Conservation (phyloP, 2,329 filamentous ascomycete species). For the Nothophaeocryptopus gaeumannii region DNA sequence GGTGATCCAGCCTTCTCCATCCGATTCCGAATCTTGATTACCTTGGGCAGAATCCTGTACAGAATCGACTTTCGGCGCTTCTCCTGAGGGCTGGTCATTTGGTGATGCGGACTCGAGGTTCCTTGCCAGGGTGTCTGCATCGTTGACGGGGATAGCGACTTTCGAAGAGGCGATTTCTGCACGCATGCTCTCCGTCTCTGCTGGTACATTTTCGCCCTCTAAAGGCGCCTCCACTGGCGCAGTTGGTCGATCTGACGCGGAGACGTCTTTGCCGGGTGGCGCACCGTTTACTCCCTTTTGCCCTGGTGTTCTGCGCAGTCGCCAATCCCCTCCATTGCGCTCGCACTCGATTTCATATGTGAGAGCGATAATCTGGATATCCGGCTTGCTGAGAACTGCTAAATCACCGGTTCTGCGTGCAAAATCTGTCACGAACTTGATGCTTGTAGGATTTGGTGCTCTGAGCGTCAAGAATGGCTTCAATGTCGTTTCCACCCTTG, state of each 20-base stretch:
- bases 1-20: conserved; percentile 85
- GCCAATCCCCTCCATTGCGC: conserved; percentile 83
- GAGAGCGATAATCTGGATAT: conserved; percentile 84
- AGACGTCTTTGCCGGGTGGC: conserved; percentile 48
- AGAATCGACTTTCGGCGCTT: conserved; percentile 27
- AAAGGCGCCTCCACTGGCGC: conserved; percentile 3
- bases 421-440: conserved; percentile 79
- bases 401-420: conserved; percentile 86
- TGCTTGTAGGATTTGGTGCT: conserved; percentile 69
- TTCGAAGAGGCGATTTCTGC: too few relatives aligned
- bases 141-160: not conserved
- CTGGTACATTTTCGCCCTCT: not conserved
- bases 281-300: conserved; percentile 75
- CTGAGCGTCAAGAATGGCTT: conserved; percentile 79
- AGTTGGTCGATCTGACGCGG: not conserved
- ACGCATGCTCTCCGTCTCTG: too few relatives aligned
- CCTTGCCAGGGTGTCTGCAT: conserved; percentile 13
- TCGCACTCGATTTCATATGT: conserved; percentile 95
- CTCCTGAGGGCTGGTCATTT: conserved; percentile 24
- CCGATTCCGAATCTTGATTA: conserved; percentile 49
- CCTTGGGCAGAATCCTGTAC: conserved; percentile 22
- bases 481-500: conserved; percentile 78
- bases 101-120: conserved; percentile 12
- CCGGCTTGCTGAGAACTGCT: conserved; percentile 79
- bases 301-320: conserved; percentile 71